These are phyloP conservation scores for Camptophora hylomeconis DNA, from an alignment of 2,329 filamentous ascomycete species.

Conservation along the genomic window DNA sequence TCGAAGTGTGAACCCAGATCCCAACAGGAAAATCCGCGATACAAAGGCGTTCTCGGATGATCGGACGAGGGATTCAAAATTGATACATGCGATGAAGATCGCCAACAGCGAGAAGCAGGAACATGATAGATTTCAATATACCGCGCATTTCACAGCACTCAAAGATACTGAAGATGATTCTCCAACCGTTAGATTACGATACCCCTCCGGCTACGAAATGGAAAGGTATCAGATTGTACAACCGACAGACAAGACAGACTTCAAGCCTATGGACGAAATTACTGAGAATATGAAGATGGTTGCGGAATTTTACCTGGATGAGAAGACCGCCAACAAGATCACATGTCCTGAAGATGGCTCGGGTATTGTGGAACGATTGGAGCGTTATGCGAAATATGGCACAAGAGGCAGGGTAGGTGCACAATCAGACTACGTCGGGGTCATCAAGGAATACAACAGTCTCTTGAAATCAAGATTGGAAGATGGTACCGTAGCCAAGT, in stretches of 20 bases:
- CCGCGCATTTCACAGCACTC: constrained; percentile 28
- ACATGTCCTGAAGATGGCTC: constrained; percentile 57
- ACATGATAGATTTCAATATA: constrained; percentile 19
- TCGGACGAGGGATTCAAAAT: constrained; percentile 23
- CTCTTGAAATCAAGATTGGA: constrained; percentile 51
- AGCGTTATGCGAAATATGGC: constrained; percentile 57
- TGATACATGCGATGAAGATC: constrained; percentile 39
- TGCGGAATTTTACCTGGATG: constrained; percentile 63
- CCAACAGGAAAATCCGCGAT: constrained; percentile 31
- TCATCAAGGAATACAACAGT: constrained; percentile 66
- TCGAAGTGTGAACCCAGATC: constrained; percentile 30
- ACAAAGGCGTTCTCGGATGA: constrained; percentile 31
- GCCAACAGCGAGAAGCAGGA: constrained; percentile 28
- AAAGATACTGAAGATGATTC: constrained; percentile 34
- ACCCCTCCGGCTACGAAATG: constrained; percentile 55
- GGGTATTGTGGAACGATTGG: constrained; percentile 55
- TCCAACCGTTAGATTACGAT: constrained; percentile 56
- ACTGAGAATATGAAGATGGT: constrained; percentile 56
- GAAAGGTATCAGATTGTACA: constrained; percentile 69
- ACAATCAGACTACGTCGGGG: constrained; percentile 57
- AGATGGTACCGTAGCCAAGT: constrained; percentile 58
- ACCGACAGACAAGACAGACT: constrained; percentile 61
- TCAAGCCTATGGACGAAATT: constrained; percentile 54
- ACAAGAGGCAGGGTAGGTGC: constrained; percentile 25
- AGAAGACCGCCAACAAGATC: constrained; percentile 53